Conservation (phyloP, 139 green algal species). For the Klebsormidium nitens region DNA sequence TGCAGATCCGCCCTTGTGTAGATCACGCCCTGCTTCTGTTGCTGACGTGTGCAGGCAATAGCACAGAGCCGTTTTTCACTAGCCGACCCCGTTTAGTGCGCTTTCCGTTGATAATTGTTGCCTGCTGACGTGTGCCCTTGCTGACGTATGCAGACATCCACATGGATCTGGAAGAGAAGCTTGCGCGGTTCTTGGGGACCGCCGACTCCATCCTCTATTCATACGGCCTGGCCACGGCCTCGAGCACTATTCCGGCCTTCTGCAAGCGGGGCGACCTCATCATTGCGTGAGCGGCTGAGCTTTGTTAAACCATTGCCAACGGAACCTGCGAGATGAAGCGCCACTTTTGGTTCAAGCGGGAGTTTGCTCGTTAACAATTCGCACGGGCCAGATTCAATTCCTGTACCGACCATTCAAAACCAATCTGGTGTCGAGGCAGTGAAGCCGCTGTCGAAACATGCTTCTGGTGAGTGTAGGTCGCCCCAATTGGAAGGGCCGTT, state of each 20-base stretch:
- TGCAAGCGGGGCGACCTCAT: conserved; percentile 83
- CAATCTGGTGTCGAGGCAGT: too few relatives aligned
- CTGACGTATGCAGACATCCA: conserved; percentile 36
- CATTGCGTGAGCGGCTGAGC: conserved; percentile 49
- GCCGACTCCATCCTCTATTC: conserved; percentile 88
- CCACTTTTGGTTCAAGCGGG: too few relatives aligned
- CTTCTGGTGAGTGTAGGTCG: too few relatives aligned
- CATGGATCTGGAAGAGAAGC: conserved; percentile 72
- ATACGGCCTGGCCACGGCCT: conserved; percentile 86
- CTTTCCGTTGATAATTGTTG: not conserved
- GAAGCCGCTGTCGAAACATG: too few relatives aligned
- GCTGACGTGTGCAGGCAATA: not conserved
- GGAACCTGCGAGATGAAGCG: not conserved
- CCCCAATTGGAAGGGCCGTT: too few relatives aligned
- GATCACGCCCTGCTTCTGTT: not conserved
- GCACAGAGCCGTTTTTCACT: not conserved
- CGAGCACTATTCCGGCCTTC: conserved; percentile 89
- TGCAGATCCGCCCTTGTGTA: not conserved
- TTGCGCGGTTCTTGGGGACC: conserved; percentile 73
- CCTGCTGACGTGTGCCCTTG: not conserved
- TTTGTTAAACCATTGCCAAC: conserved; percentile 56
- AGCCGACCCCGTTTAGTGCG: not conserved
- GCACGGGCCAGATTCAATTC: too few relatives aligned
- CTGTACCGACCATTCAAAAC: too few relatives aligned
- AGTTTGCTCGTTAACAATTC: too few relatives aligned